phyloP scores from a whole-genome alignment of 352 stramenopile genomes.

The Phytophthora constricta region DNA sequence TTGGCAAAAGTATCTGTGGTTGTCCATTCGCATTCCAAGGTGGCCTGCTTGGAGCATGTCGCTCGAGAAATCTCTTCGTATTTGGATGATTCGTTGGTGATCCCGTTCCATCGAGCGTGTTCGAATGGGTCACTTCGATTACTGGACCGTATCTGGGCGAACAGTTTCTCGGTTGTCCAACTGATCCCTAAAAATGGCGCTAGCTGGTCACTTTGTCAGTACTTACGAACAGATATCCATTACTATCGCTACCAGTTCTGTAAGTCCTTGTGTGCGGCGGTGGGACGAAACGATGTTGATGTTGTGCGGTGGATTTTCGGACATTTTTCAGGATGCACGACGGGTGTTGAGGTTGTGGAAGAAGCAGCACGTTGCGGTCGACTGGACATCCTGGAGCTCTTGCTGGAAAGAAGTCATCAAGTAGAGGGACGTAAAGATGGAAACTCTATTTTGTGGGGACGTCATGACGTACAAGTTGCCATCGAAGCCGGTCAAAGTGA shows the following conservation, averaged over 20 bases:
- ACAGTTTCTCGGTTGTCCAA: slow-evolving; percentile 4
- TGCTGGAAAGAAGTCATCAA: slow-evolving; percentile 10
- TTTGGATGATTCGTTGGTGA: slow-evolving; percentile 20
- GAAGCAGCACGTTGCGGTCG: slow-evolving; percentile 12
- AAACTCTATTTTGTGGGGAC: slow-evolving; percentile 20
- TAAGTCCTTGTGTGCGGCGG: slow-evolving; percentile 3
- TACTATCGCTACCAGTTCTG: slow-evolving; percentile 23
- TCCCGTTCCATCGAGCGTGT: slow-evolving; percentile 16
- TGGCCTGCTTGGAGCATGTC: slow-evolving; percentile 14
- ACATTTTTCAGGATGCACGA: slow-evolving; percentile 17
- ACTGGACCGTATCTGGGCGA: slow-evolving; percentile 26
- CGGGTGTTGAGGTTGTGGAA: slow-evolving; percentile 20
- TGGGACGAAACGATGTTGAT: slow-evolving; percentile 11
- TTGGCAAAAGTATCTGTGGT: neutral
- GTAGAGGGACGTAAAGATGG: neutral
- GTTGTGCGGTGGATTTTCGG: slow-evolving; percentile 15
- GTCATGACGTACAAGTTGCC: slow-evolving; percentile 18
- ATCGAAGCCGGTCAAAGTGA: slow-evolving; percentile 5
- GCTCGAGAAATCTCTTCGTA: slow-evolving; percentile 15
- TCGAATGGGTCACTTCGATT: slow-evolving; percentile 4
- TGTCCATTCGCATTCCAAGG: slow-evolving; percentile 4
- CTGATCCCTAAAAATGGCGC: neutral
- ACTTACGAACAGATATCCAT: slow-evolving; percentile 14
- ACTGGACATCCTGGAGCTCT: slow-evolving; percentile 18
- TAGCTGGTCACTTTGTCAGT: slow-evolving; percentile 16